Conservation (phyloP, 1,284 basidiomycete species). For the Blastosporella zonata region DNA sequence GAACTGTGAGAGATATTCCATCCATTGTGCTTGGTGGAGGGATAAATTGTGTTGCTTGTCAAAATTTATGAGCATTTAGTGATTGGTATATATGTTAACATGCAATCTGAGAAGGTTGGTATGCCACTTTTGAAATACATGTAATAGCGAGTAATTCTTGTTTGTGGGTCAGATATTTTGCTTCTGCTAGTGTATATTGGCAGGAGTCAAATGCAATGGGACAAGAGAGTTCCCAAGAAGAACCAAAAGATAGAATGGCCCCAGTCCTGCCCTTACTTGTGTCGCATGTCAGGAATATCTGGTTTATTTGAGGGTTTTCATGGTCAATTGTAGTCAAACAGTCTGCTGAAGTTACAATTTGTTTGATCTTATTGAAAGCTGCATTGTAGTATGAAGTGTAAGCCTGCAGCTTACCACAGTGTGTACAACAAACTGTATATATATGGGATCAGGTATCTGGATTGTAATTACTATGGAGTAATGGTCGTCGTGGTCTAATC, state of each 20-base stretch:
- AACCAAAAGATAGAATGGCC: neutral
- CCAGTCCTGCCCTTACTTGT: neutral
- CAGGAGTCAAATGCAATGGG: slow-evolving; percentile 1
- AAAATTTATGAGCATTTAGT: neutral
- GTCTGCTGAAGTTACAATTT: neutral
- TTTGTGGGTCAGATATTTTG: neutral
- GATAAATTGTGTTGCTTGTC: neutral
- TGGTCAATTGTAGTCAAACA: neutral
- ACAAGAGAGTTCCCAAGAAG: neutral
- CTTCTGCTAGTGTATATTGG: neutral
- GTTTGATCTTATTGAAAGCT: neutral
- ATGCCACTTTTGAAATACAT: neutral
- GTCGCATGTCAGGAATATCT: neutral
- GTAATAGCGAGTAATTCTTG: neutral
- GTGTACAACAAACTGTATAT: too few species aligned
- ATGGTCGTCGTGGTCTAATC: too few species aligned
- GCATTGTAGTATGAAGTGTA: neutral
- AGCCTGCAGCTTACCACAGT: too few species aligned
- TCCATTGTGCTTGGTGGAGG: neutral
- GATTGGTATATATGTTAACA: neutral
- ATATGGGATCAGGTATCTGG: too few species aligned
- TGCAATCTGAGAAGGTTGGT: neutral
- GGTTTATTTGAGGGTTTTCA: neutral
- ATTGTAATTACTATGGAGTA: neutral
- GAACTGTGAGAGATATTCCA: slow-evolving; percentile 8